Evolutionary conservation across 768 basidiomycete genomes (phyloP).

Genomic region (Naganishia friedmannii): DNA sequence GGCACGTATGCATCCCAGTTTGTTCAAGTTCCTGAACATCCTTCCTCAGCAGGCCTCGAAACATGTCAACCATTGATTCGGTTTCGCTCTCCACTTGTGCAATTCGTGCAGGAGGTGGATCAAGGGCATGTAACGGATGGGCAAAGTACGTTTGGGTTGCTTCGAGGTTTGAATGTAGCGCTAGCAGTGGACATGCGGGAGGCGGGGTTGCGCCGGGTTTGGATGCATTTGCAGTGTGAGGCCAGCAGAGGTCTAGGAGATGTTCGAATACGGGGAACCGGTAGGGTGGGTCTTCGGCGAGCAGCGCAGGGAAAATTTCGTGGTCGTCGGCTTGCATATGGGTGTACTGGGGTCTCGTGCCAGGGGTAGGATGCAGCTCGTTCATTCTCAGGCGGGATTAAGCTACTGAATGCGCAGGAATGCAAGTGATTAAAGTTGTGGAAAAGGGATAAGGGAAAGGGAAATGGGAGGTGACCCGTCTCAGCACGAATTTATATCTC

Average conservation of each 20-base stretch:
- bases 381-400: no score
- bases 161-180: not conserved
- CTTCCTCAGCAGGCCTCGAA: not conserved
- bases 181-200: not conserved
- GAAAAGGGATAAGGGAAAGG: no score
- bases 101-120: not conserved
- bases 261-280: not conserved
- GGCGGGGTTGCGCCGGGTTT: not conserved
- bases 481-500: no score
- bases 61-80: not conserved
- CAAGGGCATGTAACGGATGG: not conserved
- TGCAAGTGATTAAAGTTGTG: no score
- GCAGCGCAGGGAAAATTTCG: not conserved
- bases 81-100: constrained; percentile 4
- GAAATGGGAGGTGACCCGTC: no score
- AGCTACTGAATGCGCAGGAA: no score
- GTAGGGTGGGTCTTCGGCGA: not conserved
- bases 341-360: not conserved
- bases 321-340: not conserved
- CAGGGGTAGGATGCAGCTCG: no score
- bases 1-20: not conserved
- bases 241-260: constrained; percentile 4
- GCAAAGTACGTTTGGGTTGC: not conserved
- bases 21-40: not conserved
- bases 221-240: not conserved